These are phyloP conservation scores for Pythium brassicae DNA, from an alignment of 352 stramenopile species.

Conservation along the genomic window DNA sequence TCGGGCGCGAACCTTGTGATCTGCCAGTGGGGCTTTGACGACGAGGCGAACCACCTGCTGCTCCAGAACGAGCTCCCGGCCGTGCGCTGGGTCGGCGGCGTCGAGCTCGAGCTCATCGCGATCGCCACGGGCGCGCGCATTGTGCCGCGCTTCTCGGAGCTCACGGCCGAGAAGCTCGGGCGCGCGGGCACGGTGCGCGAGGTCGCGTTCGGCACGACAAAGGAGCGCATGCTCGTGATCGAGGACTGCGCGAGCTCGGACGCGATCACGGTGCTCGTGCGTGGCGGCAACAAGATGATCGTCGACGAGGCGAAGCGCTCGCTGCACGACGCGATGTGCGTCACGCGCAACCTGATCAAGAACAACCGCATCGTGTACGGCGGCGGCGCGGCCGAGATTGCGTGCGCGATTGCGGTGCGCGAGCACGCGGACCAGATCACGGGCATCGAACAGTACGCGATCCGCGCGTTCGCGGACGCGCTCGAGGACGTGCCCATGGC, in stretches of 20 bases:
- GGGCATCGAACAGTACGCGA: constrained; percentile 95
- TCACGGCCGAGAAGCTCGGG: constrained; percentile 96
- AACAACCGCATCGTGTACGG: constrained; percentile 99
- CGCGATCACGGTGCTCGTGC: constrained; percentile 97
- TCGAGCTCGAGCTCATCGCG: constrained; percentile 99
- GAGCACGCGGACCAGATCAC: constrained; percentile 81
- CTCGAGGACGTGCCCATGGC: constrained; percentile 99
- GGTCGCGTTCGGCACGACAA: constrained; percentile 97
- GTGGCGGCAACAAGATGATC: constrained; percentile 99
- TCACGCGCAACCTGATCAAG: constrained; percentile 99
- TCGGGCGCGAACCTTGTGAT: constrained; percentile 98
- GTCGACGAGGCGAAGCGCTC: constrained; percentile 99
- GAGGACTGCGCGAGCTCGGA: constrained; percentile 98
- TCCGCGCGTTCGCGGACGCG: constrained; percentile 98
- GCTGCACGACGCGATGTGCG: constrained; percentile 99
- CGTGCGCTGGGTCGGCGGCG: constrained; percentile 98
- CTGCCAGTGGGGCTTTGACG: constrained; percentile 99
- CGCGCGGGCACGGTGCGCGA: constrained; percentile 93
- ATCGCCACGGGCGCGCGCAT: constrained; percentile 99
- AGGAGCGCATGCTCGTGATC: constrained; percentile 98
- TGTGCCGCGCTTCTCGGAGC: constrained; percentile 97
- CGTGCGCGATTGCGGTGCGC: constrained; percentile 94
- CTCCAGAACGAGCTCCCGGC: constrained; percentile 97
- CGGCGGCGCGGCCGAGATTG: constrained; percentile 96
- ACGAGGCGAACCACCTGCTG: constrained; percentile 99